Percentiles rank a stretch among this genome's conserved stretches.
These are phyloP conservation scores for Penicillium simplicissimum DNA, from an alignment of 495 filamentous ascomycete genomes.

Conservation along the genomic window DNA sequence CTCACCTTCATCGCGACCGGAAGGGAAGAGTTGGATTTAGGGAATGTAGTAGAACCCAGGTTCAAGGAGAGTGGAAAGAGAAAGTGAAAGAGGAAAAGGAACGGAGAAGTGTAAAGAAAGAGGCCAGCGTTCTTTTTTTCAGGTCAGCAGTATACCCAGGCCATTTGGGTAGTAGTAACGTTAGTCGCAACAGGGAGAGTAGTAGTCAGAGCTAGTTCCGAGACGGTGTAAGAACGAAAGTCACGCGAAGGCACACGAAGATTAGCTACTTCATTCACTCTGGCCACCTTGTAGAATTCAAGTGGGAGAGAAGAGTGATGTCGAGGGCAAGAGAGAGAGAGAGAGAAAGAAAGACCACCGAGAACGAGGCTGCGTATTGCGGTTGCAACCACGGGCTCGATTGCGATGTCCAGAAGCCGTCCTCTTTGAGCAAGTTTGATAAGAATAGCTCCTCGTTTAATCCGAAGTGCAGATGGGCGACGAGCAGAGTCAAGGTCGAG, in stretches of 20 bases:
- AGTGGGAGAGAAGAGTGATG: not conserved
- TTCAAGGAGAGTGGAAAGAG: not conserved
- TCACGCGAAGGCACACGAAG: not conserved
- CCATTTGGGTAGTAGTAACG: not conserved
- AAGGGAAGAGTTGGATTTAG: not conserved
- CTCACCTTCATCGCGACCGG: conserved; percentile 32
- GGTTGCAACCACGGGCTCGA: not conserved
- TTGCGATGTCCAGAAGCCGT: not conserved
- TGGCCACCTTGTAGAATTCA: not conserved
- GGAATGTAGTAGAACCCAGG: no score
- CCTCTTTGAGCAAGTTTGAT: not conserved
- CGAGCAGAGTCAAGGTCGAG: not conserved
- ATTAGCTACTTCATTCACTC: not conserved
- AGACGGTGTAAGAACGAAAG: not conserved
- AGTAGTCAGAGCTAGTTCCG: not conserved
- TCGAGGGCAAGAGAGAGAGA: not conserved
- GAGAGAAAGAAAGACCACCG: not conserved
- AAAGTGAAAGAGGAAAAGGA: not conserved
- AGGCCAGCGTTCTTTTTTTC: not conserved
- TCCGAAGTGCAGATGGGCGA: not conserved
- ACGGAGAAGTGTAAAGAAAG: not conserved
- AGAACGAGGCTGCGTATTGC: not conserved
- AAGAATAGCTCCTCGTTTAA: not conserved
- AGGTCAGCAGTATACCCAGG: conserved; percentile 5
- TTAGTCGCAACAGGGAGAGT: not conserved